Evolutionary conservation across 106 monocot genomes (phyloP).

Genomic region (Ottelia alismoides): DNA sequence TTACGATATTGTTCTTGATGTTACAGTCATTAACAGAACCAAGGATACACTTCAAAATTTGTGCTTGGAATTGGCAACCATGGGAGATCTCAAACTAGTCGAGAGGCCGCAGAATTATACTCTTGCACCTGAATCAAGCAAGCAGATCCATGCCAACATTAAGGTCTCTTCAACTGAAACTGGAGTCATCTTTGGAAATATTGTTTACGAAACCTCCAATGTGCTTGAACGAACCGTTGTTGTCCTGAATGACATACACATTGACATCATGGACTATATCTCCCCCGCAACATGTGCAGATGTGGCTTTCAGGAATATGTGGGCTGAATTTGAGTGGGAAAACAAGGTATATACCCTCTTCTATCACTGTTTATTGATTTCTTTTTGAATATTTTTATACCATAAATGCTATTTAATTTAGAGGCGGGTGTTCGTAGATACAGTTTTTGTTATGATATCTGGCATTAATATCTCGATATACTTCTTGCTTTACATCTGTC

Average conservation of each 20-base stretch:
- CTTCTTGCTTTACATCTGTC: no score
- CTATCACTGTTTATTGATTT: no score
- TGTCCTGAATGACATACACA: slow-evolving; percentile 89
- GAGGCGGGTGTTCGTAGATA: no score
- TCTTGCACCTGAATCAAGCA: slow-evolving; percentile 76
- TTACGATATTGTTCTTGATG: slow-evolving; percentile 94
- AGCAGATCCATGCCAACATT: slow-evolving; percentile 79
- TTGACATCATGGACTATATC: slow-evolving; percentile 96
- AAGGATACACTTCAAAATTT: slow-evolving; percentile 88
- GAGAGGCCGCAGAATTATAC: slow-evolving; percentile 92
- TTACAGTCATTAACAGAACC: slow-evolving; percentile 83
- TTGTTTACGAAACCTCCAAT: slow-evolving; percentile 92
- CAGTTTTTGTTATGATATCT: no score
- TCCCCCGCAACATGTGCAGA: slow-evolving; percentile 85
- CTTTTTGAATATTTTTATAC: no score
- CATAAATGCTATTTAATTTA: no score
- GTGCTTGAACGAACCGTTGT: slow-evolving; percentile 72
- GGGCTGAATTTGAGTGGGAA: slow-evolving; percentile 98
- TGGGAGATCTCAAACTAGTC: slow-evolving; percentile 92
- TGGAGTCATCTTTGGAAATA: slow-evolving; percentile 90
- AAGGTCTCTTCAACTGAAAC: slow-evolving; percentile 97
- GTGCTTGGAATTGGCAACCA: slow-evolving; percentile 81
- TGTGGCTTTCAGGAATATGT: slow-evolving; percentile 80
- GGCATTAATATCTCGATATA: no score
- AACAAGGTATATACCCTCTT: slow-evolving; percentile 87